These are phyloP conservation scores for Leptosphaerulina australis DNA, from an alignment of 2,329 filamentous ascomycete genomes.

Conservation along the genomic window DNA sequence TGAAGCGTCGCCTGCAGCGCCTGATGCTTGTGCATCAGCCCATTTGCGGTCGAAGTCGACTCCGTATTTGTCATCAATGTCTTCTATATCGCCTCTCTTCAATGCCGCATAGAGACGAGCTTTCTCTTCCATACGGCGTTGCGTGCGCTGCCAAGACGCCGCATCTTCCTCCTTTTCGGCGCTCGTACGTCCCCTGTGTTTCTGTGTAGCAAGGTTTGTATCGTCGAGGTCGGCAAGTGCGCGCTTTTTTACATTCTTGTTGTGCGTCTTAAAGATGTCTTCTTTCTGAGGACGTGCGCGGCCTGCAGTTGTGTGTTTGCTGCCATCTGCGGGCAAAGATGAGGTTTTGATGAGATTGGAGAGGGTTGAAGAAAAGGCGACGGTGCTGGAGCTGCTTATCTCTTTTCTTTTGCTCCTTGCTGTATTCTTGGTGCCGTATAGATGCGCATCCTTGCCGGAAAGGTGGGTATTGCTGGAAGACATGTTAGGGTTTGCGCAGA, in stretches of 20 bases:
- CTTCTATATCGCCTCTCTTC: conserved; percentile 80
- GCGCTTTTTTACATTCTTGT: conserved; percentile 66
- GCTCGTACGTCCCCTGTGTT: conserved; percentile 64
- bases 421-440: conserved; percentile 80
- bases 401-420: conserved; percentile 61
- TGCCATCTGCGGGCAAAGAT: conserved; percentile 45
- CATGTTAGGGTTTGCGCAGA: conserved; percentile 5
- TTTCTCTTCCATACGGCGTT: conserved; percentile 87
- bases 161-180: conserved; percentile 62
- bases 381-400: conserved; percentile 70
- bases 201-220: conserved; percentile 61
- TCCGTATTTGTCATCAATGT: conserved; percentile 67
- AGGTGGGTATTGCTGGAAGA: conserved; percentile 22
- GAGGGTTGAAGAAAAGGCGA: conserved; percentile 88
- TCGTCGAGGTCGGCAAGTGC: conserved; percentile 66
- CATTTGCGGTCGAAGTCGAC: conserved; percentile 98
- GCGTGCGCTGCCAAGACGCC: conserved; percentile 67
- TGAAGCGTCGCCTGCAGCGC: conserved; percentile 51
- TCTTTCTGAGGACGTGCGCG: conserved; percentile 66
- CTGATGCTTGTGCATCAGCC: conserved; percentile 68
- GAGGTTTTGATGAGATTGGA: conserved; percentile 72
- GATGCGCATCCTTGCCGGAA: conserved; percentile 62
- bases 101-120: conserved; percentile 85
- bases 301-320: conserved; percentile 52
- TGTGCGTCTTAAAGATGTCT: conserved; percentile 72